Conservation (phyloP, 495 filamentous ascomycete species). For the Neurospora sp. region DNA sequence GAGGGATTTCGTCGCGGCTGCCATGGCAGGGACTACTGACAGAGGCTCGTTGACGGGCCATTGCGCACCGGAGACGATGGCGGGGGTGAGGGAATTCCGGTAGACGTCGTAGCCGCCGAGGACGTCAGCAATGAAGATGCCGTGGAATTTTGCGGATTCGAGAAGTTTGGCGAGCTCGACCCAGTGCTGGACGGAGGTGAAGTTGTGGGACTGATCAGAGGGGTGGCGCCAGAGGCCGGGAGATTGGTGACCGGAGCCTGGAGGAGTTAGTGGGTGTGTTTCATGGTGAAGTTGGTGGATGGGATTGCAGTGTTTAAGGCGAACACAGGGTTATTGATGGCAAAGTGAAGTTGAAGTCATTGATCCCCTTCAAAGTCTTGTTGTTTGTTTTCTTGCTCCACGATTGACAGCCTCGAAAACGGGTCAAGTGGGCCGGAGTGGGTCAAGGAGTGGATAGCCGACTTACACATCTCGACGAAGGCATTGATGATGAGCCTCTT, state of each 20-base stretch:
- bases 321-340: not conserved
- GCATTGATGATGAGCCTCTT: conserved; percentile 57
- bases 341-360: conserved; percentile 2
- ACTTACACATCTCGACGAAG: conserved; percentile 48
- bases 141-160: conserved; percentile 50
- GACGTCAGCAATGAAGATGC: conserved; percentile 53
- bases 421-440: not conserved
- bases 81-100: conserved; percentile 46
- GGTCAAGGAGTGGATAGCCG: not conserved
- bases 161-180: conserved; percentile 46
- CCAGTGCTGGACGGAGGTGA: conserved; percentile 47
- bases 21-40: conserved; percentile 38
- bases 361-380: not conserved
- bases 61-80: conserved; percentile 51
- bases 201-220: conserved; percentile 41
- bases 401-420: no score
- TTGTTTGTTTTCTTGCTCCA: not conserved
- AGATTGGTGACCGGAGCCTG: conserved; percentile 51
- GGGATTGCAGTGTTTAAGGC: not conserved
- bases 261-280: not conserved
- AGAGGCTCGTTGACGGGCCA: conserved; percentile 53
- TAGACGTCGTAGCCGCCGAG: conserved; percentile 58
- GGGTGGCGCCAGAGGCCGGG: conserved; percentile 54
- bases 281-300: not conserved
- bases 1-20: conserved; percentile 46